Evolutionary conservation across 192 early-diverging fungal species (phyloP).

Genomic region (Thamnidium elegans): DNA sequence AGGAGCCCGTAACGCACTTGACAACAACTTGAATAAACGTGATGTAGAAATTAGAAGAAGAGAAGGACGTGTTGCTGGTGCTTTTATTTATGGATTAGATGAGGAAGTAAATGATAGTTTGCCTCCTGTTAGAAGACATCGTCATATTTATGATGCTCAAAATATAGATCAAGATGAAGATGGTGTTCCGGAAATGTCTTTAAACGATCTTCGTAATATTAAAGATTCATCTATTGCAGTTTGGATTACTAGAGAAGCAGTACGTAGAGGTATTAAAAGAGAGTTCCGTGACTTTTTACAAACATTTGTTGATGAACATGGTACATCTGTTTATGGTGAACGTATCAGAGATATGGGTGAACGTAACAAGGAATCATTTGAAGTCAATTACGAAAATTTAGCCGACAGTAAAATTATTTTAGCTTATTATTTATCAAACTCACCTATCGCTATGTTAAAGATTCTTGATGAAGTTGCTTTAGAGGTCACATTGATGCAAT

Average conservation of each 20-base stretch:
- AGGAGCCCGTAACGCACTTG: conserved; percentile 66
- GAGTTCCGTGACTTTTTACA: conserved; percentile 90
- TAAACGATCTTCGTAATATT: conserved; percentile 81
- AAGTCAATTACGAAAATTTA: conserved; percentile 84
- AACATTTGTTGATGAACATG: conserved; percentile 80
- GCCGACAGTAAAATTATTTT: conserved; percentile 74
- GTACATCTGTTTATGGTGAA: conserved; percentile 91
- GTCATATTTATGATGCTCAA: conserved; percentile 51
- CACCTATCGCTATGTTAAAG: conserved; percentile 83
- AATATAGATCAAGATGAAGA: conserved; percentile 49
- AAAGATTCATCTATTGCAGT: conserved; percentile 78
- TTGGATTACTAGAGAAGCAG: conserved; percentile 83
- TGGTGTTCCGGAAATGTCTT: conserved; percentile 54
- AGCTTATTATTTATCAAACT: conserved; percentile 87
- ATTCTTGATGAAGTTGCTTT: conserved; percentile 93
- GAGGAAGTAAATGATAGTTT: conserved; percentile 45
- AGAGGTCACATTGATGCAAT: conserved; percentile 84
- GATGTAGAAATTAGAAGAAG: conserved; percentile 67
- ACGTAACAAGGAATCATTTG: conserved; percentile 75
- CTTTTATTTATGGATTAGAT: conserved; percentile 82
- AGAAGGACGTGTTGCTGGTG: conserved; percentile 82
- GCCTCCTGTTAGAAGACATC: conserved; percentile 47
- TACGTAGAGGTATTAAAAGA: conserved; percentile 75
- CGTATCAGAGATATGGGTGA: conserved; percentile 83
- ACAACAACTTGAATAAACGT: conserved; percentile 74